Percentiles rank a stretch among this genome's conserved stretches.
These are phyloP conservation scores for Musa itinerans DNA, from an alignment of 176 grass and related monocot species.

Conservation along the genomic window DNA sequence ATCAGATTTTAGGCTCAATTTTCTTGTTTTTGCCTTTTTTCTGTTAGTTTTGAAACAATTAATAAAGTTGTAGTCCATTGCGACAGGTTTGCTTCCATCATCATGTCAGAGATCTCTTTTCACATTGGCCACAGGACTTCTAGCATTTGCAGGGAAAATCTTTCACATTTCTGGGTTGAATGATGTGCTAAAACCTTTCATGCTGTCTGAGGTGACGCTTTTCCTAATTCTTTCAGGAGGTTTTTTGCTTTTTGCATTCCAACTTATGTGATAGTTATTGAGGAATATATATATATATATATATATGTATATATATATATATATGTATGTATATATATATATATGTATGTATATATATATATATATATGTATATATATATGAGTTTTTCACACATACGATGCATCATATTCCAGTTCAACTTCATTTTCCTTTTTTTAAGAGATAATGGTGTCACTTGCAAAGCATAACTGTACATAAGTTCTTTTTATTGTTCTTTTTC, in stretches of 20 bases:
- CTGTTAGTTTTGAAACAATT: not conserved
- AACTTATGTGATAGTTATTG: constrained; percentile 2
- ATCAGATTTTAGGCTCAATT: constrained; percentile 12
- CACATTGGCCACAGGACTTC: constrained; percentile 59
- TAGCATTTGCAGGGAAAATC: constrained; percentile 75
- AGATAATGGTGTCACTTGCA: not conserved
- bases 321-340: too few species aligned
- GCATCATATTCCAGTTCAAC: not conserved
- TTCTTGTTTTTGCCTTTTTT: not conserved
- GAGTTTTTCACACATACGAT: not conserved
- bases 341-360: too few species aligned
- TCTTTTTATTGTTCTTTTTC: not conserved
- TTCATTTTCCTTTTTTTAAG: too few species aligned
- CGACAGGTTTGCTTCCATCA: constrained; percentile 48
- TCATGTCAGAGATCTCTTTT: constrained; percentile 73
- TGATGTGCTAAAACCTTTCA: constrained; percentile 45
- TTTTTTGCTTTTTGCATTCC: not conserved
- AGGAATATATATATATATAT: not conserved
- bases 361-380: not conserved
- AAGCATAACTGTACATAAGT: not conserved
- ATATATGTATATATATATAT: too few species aligned
- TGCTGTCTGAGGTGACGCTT: constrained; percentile 49
- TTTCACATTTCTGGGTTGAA: constrained; percentile 59
- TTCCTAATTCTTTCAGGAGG: not conserved
- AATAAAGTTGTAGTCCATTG: not conserved